Evolutionary conservation across 805 yeast species (phyloP).

Genomic region (Ogataea populi-albae): DNA sequence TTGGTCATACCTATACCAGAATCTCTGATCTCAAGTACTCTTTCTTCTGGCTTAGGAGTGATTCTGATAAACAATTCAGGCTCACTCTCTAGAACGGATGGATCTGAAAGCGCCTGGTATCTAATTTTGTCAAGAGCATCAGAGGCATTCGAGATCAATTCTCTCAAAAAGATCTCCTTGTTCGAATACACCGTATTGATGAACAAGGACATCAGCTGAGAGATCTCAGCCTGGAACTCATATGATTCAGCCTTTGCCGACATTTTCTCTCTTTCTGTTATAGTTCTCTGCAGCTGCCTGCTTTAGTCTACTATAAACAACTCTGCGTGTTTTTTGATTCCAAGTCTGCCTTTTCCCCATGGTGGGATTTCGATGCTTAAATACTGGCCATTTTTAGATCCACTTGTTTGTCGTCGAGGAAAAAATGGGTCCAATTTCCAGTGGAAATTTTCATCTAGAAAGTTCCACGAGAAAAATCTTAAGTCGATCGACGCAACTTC

Average conservation of each 20-base stretch:
- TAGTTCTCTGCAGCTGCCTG: too few relatives aligned
- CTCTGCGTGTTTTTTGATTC: not conserved
- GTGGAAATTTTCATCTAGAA: conserved; percentile 16
- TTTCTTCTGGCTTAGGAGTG: conserved; percentile 93
- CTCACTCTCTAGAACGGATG: conserved; percentile 87
- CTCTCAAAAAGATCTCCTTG: conserved; percentile 99
- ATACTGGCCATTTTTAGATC: conserved; percentile 6
- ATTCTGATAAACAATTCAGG: conserved; percentile 96
- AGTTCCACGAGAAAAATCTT: conserved; percentile 13
- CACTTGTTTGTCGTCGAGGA: conserved; percentile 9
- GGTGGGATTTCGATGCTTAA: conserved; percentile 4
- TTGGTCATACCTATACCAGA: conserved; percentile 99
- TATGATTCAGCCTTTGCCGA: conserved; percentile 63
- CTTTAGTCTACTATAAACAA: too few relatives aligned
- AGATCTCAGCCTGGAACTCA: conserved; percentile 99
- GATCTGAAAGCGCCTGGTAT: conserved; percentile 92
- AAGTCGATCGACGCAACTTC: conserved; percentile 9
- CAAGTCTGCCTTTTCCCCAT: not conserved
- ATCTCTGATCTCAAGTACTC: conserved; percentile 95
- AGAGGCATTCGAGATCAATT: conserved; percentile 96
- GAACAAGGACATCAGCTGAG: conserved; percentile 99
- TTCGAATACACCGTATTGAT: conserved; percentile 99
- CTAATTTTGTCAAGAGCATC: conserved; percentile 99
- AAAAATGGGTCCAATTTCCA: conserved; percentile 7
- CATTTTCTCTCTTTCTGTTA: conserved; percentile 19